A percentile compares a stretch with the other conserved stretches of the same genome.
These are phyloP conservation scores for Alternaria infectoria DNA, from an alignment of 2,329 filamentous ascomycete genomes.

Conservation along the genomic window DNA sequence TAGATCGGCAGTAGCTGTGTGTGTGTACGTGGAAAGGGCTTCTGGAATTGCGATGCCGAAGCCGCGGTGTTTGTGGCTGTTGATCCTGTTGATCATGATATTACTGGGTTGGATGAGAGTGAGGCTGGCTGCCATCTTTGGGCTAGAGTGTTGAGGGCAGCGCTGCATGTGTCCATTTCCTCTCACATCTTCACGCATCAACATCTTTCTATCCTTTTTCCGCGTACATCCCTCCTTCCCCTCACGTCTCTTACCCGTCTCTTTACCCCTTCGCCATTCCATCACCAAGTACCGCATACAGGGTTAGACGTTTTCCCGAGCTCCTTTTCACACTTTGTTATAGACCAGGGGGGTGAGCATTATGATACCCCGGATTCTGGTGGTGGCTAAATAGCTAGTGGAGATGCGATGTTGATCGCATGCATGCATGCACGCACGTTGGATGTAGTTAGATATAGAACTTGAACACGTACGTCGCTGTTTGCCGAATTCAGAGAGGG, in stretches of 20 bases:
- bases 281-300: background rate
- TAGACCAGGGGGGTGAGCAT: constrained; percentile 2
- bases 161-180: background rate
- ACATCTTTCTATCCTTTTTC: background rate
- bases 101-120: background rate
- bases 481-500: background rate
- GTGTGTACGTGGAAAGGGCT: background rate
- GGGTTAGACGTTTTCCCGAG: background rate
- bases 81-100: background rate
- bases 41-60: background rate
- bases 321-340: background rate
- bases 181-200: background rate
- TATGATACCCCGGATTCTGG: constrained; percentile 4
- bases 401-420: background rate
- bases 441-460: background rate
- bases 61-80: background rate
- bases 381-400: constrained; percentile 2
- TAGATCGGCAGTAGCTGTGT: background rate
- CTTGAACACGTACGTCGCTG: background rate
- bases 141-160: background rate
- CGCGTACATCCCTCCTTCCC: background rate
- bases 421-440: background rate
- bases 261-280: background rate
- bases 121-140: background rate
- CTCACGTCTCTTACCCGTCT: background rate